Evolutionary conservation across 331 rosid species (phyloP), one percentile per base, ranked within the genome.

Genomic region (Quercus tomentella): DNA sequence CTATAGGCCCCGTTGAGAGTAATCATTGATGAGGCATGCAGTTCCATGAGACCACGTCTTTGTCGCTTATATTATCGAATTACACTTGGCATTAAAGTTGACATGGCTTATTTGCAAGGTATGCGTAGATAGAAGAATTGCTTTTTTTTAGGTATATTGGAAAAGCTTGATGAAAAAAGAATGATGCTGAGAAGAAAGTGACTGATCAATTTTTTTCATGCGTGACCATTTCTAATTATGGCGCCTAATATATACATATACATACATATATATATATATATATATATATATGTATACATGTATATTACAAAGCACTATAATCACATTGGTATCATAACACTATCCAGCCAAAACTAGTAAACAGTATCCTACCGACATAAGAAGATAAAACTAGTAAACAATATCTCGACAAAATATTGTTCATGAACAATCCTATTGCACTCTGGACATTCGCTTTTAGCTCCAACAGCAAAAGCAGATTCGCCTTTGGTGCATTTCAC

Each of bases 61-160:
- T 2, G 18, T 17, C 43, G 18, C 43, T 65, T 65, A 26, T 20
- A 35, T 26, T 30, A 1, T 20, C 70, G 54, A 49, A 12, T 8
- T 89, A 23, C 89, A 87, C 52, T 87, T 92, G 65, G 93, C 88
- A 49, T 94, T 91, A 70, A 94, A 83, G 80, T 80, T 87, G 82
- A 94, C 80, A 76, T 90, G 80, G 70, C 77, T 79, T 41, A 77
- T 94, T 94, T 33, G 92, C 84, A 4, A 92, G 35, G 86, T 75
- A 82, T 2, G 80, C 60, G 73, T 80, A 80, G 2, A 84, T 84
- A 33, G 58, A 45, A 0, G 83, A 79, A 61, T 81, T 84, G 54
- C 80, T 43, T 78, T 88, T 41, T 51, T 87, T 7, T 74, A 82
- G 16, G 88, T 78, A 84, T 28, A 84, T 11, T 72, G 72, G 21